Evolutionary conservation across 1,139 yeast species (phyloP), one percentile per base, ranked within the genome.

Genomic region (Hyphopichia fennica): DNA sequence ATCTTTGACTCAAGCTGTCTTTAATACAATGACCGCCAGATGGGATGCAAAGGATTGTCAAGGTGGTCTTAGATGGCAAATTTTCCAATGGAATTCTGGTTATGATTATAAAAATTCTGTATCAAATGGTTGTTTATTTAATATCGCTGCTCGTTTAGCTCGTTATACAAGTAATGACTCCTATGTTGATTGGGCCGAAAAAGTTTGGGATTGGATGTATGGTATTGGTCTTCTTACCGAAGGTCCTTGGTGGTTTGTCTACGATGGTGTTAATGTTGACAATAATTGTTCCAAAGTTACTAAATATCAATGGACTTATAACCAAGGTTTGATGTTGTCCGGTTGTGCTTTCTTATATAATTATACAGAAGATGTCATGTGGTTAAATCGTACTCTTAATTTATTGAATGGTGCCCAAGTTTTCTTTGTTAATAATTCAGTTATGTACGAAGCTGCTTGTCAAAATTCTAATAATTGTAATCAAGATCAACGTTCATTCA

Each of bases 1-100:
- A 41, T 75, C 82, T 36, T 65, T 87, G 55, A 81, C 88, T 1
- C 91, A 85, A 60, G 91, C 90, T 5, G 86, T 88, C 16, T 91
- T 87, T 71, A 89, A 90, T 62, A 86, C 95, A 27, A 90, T 91
- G 96, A 79, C 88, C 33, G 65, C 78, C 31, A 78, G 97, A 63
- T 91, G 98, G 98, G 97, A 91, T 58, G 53, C 62, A 8, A 71
- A 59, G 3, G 56, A 76, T 42, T 91, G 98, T 65, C 78, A 76
- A 41, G 98, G 98, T 45, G 98, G 98, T 1, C 74, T 91, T 47
- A 79, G 97, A 67, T 91, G 98, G 98, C 98, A 91, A 68, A 91
- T 91, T 60, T 91, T 87, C 71, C 80, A 87, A 46, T 91, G 96
- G 96, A 91, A 91, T 62, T 76, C 90, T 9, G 98, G 98, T 51